Percentiles rank a stretch among this genome's conserved stretches.
Evolutionary conservation across 352 stramenopile species (phyloP).

Genomic region (Hyaloperonospora brassicae): DNA sequence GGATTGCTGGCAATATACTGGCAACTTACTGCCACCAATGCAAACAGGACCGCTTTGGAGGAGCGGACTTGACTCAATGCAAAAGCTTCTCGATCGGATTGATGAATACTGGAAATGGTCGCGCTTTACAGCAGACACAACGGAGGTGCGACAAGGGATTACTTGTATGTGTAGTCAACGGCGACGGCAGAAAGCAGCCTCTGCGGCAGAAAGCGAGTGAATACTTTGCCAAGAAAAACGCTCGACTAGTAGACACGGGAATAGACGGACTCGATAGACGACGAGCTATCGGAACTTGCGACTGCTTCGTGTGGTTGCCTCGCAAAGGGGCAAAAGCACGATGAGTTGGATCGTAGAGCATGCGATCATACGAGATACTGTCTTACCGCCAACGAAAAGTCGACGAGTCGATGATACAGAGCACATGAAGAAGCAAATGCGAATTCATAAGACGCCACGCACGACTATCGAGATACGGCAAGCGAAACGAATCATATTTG

Average conservation of each 20-base stretch:
- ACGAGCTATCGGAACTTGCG: conserved; percentile 39
- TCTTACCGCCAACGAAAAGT: background rate
- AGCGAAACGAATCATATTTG: too few relatives aligned
- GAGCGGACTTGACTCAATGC: conserved; percentile 58
- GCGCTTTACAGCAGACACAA: conserved; percentile 53
- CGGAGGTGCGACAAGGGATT: conserved; percentile 58
- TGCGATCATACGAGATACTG: conserved; percentile 13
- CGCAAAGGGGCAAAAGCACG: conserved; percentile 23
- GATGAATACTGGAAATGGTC: conserved; percentile 37
- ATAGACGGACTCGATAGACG: conserved; percentile 35
- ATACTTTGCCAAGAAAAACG: conserved; percentile 58
- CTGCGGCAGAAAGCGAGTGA: conserved; percentile 51
- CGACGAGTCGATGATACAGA: too few relatives aligned
- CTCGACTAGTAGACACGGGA: conserved; percentile 64
- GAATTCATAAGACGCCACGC: too few relatives aligned
- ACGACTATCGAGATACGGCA: conserved; percentile 1
- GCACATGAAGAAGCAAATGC: too few relatives aligned
- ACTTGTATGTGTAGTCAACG: conserved; percentile 44
- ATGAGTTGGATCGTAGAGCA: conserved; percentile 24
- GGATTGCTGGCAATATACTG: background rate
- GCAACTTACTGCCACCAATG: too few relatives aligned
- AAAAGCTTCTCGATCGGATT: conserved; percentile 48
- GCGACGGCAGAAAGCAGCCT: conserved; percentile 42
- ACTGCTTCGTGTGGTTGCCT: conserved; percentile 21
- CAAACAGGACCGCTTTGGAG: conserved; percentile 62